Evolutionary conservation across 768 basidiomycete species (phyloP), one percentile per base, ranked within the genome.

Genomic region (Agrocybe pediades): DNA sequence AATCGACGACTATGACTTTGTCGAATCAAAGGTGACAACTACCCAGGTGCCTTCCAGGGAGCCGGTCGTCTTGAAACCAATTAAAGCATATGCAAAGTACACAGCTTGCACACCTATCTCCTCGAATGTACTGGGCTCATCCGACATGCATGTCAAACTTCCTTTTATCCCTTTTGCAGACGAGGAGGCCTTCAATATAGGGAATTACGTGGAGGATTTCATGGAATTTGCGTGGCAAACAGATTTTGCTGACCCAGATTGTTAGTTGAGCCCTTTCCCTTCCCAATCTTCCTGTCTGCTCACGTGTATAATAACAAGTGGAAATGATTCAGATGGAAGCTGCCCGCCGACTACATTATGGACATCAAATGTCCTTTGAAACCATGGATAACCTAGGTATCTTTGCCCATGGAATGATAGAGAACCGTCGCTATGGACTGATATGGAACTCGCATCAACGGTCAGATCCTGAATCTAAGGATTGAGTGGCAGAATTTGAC

Each of bases 241-340:
- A 0, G 69, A 75, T 40, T 69, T 74, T 43, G 60, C 52, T 5
- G 77, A 84, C 64, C 81, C 82, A 0, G 83, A 85, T 50, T 57
- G 83, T 84, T 51, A 71, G 79, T 65, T 2, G 11, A 23, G 20
- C 0, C 1, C 1, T 43, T 44, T 56, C 21, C 29, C 23, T 19
- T 40, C 0, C n/a, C 6, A 25, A 25, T 49, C 11, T 25, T 46
- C 21, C 21, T 36, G 4, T 39, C 20, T 36, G 26, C 26, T 19
- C 46, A 41, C 25, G 21, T 21, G 39, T 16, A 29, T 46, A 15
- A 20, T 44, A 15, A 41, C 1, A 29, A 84, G 84, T 65, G 57
- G 80, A 82, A 57, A 64, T 80, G 17, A 76, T 85, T 15, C 71
- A 75, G 46, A 60, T 79, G 5, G 79, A 84, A 63, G 68, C 75